Evolutionary conservation across 352 stramenopile species (phyloP).

Genomic region (Halophytophthora polymorphica): DNA sequence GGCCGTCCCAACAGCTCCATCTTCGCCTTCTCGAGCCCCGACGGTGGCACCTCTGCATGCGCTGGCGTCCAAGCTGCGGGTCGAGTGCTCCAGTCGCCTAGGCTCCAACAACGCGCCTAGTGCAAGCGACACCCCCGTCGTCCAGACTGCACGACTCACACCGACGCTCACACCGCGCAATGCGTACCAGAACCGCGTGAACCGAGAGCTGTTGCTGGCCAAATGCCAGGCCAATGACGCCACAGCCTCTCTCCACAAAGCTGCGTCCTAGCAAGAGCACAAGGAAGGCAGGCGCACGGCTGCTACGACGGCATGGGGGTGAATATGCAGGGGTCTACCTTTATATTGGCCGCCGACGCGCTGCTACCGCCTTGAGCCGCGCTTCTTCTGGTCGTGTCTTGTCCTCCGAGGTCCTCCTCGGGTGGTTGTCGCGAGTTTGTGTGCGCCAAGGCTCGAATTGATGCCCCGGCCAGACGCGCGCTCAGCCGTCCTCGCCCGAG

Average conservation of each 20-base stretch:
- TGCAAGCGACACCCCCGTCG: constrained; percentile 5
- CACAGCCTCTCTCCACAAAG: no score
- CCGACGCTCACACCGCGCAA: constrained; percentile 44
- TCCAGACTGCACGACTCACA: constrained; percentile 29
- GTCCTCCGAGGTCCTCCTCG: no score
- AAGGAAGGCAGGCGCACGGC: not conserved
- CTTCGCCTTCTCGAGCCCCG: no score
- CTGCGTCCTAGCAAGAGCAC: not conserved
- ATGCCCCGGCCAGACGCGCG: no score
- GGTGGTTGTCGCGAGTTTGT: no score
- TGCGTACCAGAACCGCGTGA: constrained; percentile 34
- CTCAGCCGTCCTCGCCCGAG: constrained; percentile 58
- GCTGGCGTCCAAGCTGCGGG: not conserved
- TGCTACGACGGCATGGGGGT: no score
- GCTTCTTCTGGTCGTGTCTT: no score
- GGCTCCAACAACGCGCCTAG: not conserved
- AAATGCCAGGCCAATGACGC: constrained; percentile 6
- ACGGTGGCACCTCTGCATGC: not conserved
- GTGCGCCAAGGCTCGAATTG: no score
- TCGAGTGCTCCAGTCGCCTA: not conserved
- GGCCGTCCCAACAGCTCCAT: not conserved
- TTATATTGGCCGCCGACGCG: not conserved
- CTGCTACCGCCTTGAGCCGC: not conserved
- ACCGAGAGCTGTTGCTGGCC: constrained; percentile 38
- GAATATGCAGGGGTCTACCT: not conserved